Percentiles rank a stretch among this genome's conserved stretches.
phyloP scores from a whole-genome alignment of 1,284 basidiomycete genomes.

The Ustilago bromivora region DNA sequence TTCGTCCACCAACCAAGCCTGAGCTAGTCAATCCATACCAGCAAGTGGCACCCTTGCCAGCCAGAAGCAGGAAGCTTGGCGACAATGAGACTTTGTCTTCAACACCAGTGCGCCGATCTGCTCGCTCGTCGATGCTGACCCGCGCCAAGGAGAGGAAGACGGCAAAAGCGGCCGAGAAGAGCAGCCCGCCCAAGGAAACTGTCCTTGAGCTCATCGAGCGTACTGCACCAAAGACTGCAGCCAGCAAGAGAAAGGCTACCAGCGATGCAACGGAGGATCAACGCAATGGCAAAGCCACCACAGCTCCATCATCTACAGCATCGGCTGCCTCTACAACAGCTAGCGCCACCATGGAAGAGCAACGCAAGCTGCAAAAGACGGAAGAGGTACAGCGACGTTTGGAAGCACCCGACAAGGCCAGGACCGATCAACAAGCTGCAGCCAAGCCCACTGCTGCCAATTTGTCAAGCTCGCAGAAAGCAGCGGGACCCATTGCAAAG shows the following conservation, averaged over 20 bases:
- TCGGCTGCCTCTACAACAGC: constrained; percentile 6
- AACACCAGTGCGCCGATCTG: constrained; percentile 29
- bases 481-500: constrained; percentile 7
- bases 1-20: constrained; percentile 46
- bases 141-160: constrained; percentile 57
- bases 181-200: constrained; percentile 50
- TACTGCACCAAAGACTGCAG: constrained; percentile 44
- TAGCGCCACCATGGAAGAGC: constrained; percentile 17
- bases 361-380: constrained; percentile 48
- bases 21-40: constrained; percentile 66
- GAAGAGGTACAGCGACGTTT: constrained; percentile 55
- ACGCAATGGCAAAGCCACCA: constrained; percentile 7
- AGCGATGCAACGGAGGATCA: constrained; percentile 6
- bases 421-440: constrained; percentile 20
- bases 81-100: constrained; percentile 3
- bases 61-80: constrained; percentile 21
- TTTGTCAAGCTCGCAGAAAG: neutral
- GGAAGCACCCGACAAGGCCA: constrained; percentile 48
- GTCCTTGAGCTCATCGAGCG: constrained; percentile 61
- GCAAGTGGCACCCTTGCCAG: constrained; percentile 30
- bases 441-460: constrained; percentile 10
- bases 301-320: constrained; percentile 1
- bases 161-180: constrained; percentile 33
- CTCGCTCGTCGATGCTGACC: constrained; percentile 46
- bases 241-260: constrained; percentile 26